A percentile compares a stretch with the other conserved stretches of the same genome.
phyloP scores from a whole-genome alignment of 1,284 basidiomycete species.

The Microbotryomycetes sp. region DNA sequence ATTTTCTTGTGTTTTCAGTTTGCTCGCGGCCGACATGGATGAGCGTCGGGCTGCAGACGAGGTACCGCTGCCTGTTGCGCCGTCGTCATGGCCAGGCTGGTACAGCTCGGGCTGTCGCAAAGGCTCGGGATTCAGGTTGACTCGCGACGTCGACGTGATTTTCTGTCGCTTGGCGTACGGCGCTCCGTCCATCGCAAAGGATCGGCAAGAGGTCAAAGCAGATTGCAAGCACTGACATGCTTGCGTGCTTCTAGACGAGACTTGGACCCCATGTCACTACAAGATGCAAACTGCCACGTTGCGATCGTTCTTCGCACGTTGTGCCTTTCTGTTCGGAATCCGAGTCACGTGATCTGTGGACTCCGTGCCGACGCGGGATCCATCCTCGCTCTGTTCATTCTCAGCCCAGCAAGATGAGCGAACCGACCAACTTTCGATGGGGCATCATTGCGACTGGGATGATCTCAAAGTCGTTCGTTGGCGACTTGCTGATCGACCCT shows the following conservation, averaged over 20 bases:
- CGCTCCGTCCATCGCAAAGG: not conserved
- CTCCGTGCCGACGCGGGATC: too few species aligned
- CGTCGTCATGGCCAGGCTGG: not conserved
- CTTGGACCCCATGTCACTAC: too few species aligned
- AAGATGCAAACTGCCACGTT: too few species aligned
- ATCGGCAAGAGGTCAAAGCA: too few species aligned
- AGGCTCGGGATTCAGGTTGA: not conserved
- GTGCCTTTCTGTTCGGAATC: too few species aligned
- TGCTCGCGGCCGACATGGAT: not conserved
- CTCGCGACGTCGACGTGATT: not conserved
- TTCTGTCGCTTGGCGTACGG: not conserved
- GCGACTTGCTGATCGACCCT: constrained; percentile 42
- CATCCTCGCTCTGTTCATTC: too few species aligned
- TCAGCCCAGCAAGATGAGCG: too few species aligned
- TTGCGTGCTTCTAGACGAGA: too few species aligned
- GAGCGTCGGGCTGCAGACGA: not conserved
- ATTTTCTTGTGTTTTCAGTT: not conserved
- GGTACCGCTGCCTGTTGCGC: not conserved
- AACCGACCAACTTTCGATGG: not conserved
- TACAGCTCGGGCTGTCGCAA: not conserved
- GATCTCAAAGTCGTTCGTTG: constrained; percentile 42
- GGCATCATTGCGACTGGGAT: constrained; percentile 17
- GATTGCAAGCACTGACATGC: too few species aligned
- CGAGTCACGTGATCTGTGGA: too few species aligned
- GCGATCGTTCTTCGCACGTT: too few species aligned